phyloP scores from a whole-genome alignment of 345 rosid species.

The Noccaea caerulescens region DNA sequence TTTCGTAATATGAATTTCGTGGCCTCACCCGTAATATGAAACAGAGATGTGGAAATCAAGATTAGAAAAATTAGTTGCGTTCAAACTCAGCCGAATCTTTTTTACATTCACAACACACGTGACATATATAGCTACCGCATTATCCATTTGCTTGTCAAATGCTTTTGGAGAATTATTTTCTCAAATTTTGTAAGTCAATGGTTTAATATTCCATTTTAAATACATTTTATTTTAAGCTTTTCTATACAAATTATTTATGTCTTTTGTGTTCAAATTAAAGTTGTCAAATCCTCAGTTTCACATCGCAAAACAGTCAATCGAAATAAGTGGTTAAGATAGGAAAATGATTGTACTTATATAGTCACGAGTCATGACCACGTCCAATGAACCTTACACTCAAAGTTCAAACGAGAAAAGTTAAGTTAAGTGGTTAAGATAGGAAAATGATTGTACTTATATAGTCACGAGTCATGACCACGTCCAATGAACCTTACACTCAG shows the following conservation, averaged over 20 bases:
- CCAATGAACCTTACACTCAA: conserved; percentile 23
- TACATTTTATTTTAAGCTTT: neutral
- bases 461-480: conserved; percentile 34
- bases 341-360: conserved; percentile 38
- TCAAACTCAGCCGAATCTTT: conserved; percentile 36
- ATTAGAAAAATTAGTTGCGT: conserved; percentile 26
- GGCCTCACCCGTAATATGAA: neutral
- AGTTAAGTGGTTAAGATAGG: conserved; percentile 31
- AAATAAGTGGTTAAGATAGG: conserved; percentile 28
- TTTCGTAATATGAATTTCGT: neutral
- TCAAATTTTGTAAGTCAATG: neutral
- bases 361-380: conserved; percentile 34
- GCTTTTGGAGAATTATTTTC: neutral
- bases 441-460: conserved; percentile 38
- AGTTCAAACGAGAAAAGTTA: neutral
- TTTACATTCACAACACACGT: conserved; percentile 34
- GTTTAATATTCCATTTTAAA: neutral
- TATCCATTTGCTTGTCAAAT: conserved; percentile 4
- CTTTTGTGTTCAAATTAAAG: neutral
- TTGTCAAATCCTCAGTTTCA: conserved; percentile 32
- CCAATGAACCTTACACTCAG: conserved; percentile 22
- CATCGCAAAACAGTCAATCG: conserved; percentile 27
- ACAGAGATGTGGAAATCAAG: conserved; percentile 8
- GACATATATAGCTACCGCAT: conserved; percentile 7
- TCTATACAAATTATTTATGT: neutral